Percentiles rank a stretch among this genome's conserved stretches.
Evolutionary conservation across 176 grass and related monocot species (phyloP).

Genomic region (Panicum miliaceum): DNA sequence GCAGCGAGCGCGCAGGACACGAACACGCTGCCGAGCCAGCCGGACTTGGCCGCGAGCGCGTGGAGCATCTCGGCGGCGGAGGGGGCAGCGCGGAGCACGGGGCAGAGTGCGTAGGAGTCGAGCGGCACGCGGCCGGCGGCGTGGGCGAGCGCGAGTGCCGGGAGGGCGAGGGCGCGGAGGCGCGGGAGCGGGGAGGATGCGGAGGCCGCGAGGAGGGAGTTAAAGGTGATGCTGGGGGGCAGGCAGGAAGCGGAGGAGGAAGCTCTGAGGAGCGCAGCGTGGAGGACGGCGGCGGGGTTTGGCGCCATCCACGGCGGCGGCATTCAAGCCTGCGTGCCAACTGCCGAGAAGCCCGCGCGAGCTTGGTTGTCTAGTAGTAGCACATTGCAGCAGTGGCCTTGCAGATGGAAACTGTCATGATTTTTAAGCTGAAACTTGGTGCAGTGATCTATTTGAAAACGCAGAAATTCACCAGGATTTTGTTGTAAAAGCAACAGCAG

Average conservation of each 20-base stretch:
- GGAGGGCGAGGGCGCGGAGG: conserved; percentile 45
- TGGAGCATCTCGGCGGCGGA: conserved; percentile 41
- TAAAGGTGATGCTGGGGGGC: conserved; percentile 41
- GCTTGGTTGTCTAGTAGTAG: not conserved
- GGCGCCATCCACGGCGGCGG: conserved; percentile 22
- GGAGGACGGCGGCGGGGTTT: conserved; percentile 54
- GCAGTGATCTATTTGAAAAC: not conserved
- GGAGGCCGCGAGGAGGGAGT: conserved; percentile 54
- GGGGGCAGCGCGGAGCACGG: conserved; percentile 45
- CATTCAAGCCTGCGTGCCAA: not conserved
- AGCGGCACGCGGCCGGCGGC: conserved; percentile 31
- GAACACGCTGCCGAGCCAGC: conserved; percentile 65
- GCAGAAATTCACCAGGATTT: not conserved
- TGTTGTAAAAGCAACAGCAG: not conserved
- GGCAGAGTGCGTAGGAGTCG: conserved; percentile 71
- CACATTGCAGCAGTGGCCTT: no score
- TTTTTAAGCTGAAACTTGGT: not conserved
- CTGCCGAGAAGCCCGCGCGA: not conserved
- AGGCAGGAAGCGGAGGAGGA: conserved; percentile 24
- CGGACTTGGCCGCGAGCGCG: conserved; percentile 46
- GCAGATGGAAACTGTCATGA: no score
- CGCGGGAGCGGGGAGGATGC: conserved; percentile 41
- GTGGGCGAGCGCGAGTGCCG: conserved; percentile 52
- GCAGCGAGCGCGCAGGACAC: conserved; percentile 63
- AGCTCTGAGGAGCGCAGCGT: conserved; percentile 49